Evolutionary conservation across 2,329 filamentous ascomycete genomes (phyloP).

Genomic region (Immersiporthe knoxdaviesiana): DNA sequence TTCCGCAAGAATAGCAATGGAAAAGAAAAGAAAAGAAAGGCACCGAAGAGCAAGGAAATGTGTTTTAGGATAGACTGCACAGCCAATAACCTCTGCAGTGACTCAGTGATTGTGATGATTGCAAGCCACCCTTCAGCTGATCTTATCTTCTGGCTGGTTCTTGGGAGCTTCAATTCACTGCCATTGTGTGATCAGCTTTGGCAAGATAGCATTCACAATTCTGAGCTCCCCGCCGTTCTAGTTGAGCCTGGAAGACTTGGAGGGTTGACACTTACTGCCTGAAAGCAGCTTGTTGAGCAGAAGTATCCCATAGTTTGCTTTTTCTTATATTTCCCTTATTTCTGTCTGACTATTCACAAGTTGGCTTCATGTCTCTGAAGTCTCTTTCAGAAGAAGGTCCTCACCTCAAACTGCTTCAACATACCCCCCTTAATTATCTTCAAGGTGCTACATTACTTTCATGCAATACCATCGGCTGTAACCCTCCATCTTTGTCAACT

Average conservation of each 20-base stretch:
- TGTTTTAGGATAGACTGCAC: neutral
- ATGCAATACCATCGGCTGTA: conserved; percentile 8
- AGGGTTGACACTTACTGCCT: neutral
- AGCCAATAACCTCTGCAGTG: neutral
- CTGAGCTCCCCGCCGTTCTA: neutral
- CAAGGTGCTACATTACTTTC: neutral
- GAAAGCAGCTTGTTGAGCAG: no score
- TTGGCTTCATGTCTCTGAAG: no score
- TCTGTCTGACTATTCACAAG: no score
- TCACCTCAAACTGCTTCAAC: no score
- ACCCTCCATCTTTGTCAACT: conserved; percentile 11
- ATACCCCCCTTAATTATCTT: neutral
- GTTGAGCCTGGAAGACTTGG: neutral
- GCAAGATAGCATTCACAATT: no score
- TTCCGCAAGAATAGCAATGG: neutral
- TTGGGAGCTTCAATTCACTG: neutral
- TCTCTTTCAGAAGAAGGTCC: neutral
- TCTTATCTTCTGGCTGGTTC: neutral
- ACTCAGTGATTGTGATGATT: neutral
- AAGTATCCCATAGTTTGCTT: no score
- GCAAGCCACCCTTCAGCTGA: neutral
- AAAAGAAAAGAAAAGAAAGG: neutral
- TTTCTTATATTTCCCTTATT: no score
- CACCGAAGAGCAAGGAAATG: neutral
- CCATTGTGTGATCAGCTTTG: no score